phyloP scores from a whole-genome alignment of 2,329 filamentous ascomycete species.

The Talaromyces sp. region DNA sequence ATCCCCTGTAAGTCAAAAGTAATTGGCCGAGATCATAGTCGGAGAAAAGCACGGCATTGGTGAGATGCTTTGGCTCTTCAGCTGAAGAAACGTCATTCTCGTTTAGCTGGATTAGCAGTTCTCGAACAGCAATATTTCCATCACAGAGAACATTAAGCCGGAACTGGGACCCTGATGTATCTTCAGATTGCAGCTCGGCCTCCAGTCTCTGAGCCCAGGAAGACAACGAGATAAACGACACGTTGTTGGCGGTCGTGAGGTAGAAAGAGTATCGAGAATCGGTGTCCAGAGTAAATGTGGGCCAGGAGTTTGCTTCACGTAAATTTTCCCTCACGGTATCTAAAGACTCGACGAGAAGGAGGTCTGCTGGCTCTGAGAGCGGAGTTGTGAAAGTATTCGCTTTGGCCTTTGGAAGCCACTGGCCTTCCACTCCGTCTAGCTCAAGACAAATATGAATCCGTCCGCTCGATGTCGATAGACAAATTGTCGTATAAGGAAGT shows the following conservation, averaged over 20 bases:
- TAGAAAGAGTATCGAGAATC: conserved; percentile 58
- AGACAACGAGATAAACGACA: conserved; percentile 54
- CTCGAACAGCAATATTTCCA: conserved; percentile 47
- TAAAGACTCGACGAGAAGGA: conserved; percentile 45
- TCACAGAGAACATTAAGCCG: conserved; percentile 56
- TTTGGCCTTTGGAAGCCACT: conserved; percentile 56
- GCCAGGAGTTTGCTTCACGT: conserved; percentile 38
- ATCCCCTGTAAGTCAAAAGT: conserved; percentile 49
- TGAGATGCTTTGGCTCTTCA: conserved; percentile 35
- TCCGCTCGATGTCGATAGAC: conserved; percentile 54
- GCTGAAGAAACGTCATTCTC: conserved; percentile 25
- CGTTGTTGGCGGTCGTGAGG: conserved; percentile 52
- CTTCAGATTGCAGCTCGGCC: conserved; percentile 52
- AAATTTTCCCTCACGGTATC: conserved; percentile 36
- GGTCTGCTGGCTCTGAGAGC: conserved; percentile 39
- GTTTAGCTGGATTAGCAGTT: conserved; percentile 45
- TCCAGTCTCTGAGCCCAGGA: conserved; percentile 57
- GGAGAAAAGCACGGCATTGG: conserved; percentile 52
- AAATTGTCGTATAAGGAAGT: conserved; percentile 56
- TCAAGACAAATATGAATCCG: conserved; percentile 60
- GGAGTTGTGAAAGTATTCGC: conserved; percentile 42
- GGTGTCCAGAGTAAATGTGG: conserved; percentile 56
- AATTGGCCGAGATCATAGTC: conserved; percentile 58
- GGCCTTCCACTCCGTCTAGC: conserved; percentile 59
- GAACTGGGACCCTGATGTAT: conserved; percentile 52